Base-by-base conservation (phyloP, 2,329 filamentous ascomycete species). In the Lasiodiplodia hormozganensis region DNA sequence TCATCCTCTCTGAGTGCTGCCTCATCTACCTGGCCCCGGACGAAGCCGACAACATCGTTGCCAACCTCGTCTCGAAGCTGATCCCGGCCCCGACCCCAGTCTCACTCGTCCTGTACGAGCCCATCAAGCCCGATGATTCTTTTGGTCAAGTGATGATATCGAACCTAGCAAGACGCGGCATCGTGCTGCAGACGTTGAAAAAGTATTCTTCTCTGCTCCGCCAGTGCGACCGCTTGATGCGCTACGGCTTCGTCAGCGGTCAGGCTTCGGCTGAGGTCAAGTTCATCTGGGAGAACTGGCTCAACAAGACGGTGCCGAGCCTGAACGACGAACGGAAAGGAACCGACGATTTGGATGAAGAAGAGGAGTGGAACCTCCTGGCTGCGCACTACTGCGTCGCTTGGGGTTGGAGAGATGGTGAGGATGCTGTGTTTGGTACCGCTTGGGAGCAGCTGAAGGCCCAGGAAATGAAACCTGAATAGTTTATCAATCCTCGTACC, bases 1-100 rank as follows among this genome's bases (percentile, higher is more conserved):
- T 99, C 10, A 81, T 99, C 28, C 85, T 99, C 7, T 98, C 95
- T 0, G 96, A 99, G 80, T 98, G 96, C 84, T 99, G 96, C 77
- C 86, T 99, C 38, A 93, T 96, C 77, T 99, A 99, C 76, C 86
- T 99, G 1, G 85, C 90, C 10, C 85, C 89, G 0, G 74, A 85
- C 0, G 86, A 89, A 64, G 90, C 94, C 0, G 83, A 85, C 47
- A 80, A 82, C 1, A 88, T 95, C 4, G 79, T 97, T 25, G 78
- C 83, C 47, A 73, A 74, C 12, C 73, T 82, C 25, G 71, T 77
- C 14, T 73, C 74, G 38, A 72, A 73, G 70, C 73, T 82, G 34
- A 72, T 81, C n/a, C 76, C 79, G 76, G 60, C 80, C 21, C 81
- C 77, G 67, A 89, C 71, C 73, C 86, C 79, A 0, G 75, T 89